Base-by-base conservation (phyloP, 2,329 filamentous ascomycete genomes). In the Plenodomus tracheiphilus region DNA sequence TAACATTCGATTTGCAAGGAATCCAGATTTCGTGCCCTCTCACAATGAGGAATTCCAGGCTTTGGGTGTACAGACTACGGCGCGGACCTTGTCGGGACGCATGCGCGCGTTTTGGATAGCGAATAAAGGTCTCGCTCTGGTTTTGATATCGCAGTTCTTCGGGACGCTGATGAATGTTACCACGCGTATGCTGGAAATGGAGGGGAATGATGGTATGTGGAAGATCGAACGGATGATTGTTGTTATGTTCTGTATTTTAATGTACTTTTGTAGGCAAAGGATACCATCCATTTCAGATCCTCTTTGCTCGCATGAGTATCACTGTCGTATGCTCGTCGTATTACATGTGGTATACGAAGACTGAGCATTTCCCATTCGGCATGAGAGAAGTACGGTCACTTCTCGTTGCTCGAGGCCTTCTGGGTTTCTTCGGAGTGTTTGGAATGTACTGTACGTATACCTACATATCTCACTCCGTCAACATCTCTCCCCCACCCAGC, bases 131-230 rank as follows among this genome's bases (percentile, higher is more conserved):
- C 80, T 92, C 17, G 76, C 87, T 18, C 77, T 91, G 38, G 89
- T 96, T 37, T 77, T 91, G 16, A 53, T 86, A 2, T 82, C 90
- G 0, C 91, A 96, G 71, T 76, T 94, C 30, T 96, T 96, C 61
- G 90, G 87, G 1, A 85, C 87, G 0, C 73, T 89, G 43, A 96
- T 96, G 92, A 95, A 94, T 68, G 83, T 95, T 9, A 85, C 85
- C 35, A 89, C 90, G 0, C 81, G 91, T 17, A 71, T 93, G 10
- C 76, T 96, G 34, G 89, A 95, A 68, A 78, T 82, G 30, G 77
- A 84, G 58, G 83, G 83, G 10, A 78, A 87, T 16, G 78, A 88
- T 56, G 86, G 71, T 65, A 65, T 15, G 51, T 11, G 28, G 28
- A 15, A 32, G 28, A 32, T n/a, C 41, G 15, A 4, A 28, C 4